Conservation (phyloP, 768 basidiomycete species). For the Hydnum rufescens region DNA sequence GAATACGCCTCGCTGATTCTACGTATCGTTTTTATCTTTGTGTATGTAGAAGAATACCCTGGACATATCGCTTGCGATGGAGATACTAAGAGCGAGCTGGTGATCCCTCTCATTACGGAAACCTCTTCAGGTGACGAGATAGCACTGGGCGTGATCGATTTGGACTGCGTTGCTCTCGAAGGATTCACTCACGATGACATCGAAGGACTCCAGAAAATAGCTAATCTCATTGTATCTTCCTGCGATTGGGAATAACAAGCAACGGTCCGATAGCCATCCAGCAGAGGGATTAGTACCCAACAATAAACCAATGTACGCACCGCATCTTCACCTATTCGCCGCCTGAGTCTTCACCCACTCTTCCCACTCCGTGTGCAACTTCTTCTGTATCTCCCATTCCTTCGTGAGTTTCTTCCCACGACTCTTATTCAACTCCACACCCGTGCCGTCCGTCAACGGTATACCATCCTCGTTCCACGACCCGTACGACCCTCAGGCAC, state of each 20-base stretch:
- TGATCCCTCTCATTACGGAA: slow-evolving; percentile 46
- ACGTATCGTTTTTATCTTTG: not conserved
- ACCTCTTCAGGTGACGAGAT: slow-evolving; percentile 4
- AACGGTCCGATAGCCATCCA: too few species aligned
- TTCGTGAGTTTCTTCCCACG: slow-evolving; percentile 60
- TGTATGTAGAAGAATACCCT: slow-evolving; percentile 35
- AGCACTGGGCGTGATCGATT: slow-evolving; percentile 40
- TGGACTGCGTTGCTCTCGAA: slow-evolving; percentile 54
- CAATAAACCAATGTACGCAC: too few species aligned
- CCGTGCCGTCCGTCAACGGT: slow-evolving; percentile 68
- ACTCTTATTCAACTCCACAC: slow-evolving; percentile 70
- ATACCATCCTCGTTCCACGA: slow-evolving; percentile 75
- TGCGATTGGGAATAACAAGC: slow-evolving; percentile 7
- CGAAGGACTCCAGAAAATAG: slow-evolving; percentile 56
- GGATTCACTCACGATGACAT: slow-evolving; percentile 67
- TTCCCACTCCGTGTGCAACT: slow-evolving; percentile 56
- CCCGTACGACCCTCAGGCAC: slow-evolving; percentile 50
- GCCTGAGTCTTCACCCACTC: slow-evolving; percentile 12
- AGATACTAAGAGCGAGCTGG: slow-evolving; percentile 78
- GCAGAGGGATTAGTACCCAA: too few species aligned
- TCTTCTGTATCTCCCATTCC: slow-evolving; percentile 50
- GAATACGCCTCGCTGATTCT: not conserved
- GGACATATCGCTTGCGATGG: slow-evolving; percentile 93
- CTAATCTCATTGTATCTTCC: slow-evolving; percentile 31
- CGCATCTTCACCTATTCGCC: not conserved